Percentiles rank a stretch among this genome's conserved stretches.
Conservation (phyloP, 2,329 filamentous ascomycete genomes). For the Emergomyces pasteurianus region DNA sequence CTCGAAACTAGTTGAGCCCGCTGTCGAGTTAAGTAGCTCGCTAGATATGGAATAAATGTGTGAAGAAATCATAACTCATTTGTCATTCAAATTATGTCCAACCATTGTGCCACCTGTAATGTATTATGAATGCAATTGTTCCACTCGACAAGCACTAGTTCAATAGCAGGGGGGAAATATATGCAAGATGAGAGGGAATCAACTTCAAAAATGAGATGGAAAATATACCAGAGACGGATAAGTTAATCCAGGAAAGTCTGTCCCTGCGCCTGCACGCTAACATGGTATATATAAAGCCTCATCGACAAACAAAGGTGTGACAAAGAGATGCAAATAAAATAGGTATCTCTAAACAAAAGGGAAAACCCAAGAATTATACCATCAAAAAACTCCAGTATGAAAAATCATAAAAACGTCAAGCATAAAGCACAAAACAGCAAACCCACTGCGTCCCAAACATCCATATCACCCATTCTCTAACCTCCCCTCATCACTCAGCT, state of each 20-base stretch:
- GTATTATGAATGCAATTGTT: not conserved
- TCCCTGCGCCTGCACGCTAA: not conserved
- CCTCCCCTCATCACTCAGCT: conserved; percentile 10
- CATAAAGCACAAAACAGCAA: not conserved
- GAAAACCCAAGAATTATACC: not conserved
- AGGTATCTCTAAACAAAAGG: not conserved
- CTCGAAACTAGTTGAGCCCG: not conserved
- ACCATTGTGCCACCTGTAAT: not conserved
- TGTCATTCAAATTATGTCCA: not conserved
- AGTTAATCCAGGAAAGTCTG: not conserved
- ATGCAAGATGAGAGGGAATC: not conserved
- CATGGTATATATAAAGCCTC: not conserved
- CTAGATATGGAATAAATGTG: not conserved
- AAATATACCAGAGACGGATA: not conserved
- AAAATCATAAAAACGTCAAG: not conserved
- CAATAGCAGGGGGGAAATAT: not conserved
- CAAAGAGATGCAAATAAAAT: not conserved
- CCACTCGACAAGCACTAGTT: not conserved
- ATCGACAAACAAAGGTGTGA: not conserved
- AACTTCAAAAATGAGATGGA: conserved; percentile 7
- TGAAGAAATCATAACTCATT: not conserved
- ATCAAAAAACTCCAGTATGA: not conserved
- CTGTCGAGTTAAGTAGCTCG: not conserved
- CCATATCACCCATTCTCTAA: conserved; percentile 8
- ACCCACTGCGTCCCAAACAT: not conserved